Base-by-base conservation (phyloP, 495 filamentous ascomycete genomes). In the Aspergillus panamensis region DNA sequence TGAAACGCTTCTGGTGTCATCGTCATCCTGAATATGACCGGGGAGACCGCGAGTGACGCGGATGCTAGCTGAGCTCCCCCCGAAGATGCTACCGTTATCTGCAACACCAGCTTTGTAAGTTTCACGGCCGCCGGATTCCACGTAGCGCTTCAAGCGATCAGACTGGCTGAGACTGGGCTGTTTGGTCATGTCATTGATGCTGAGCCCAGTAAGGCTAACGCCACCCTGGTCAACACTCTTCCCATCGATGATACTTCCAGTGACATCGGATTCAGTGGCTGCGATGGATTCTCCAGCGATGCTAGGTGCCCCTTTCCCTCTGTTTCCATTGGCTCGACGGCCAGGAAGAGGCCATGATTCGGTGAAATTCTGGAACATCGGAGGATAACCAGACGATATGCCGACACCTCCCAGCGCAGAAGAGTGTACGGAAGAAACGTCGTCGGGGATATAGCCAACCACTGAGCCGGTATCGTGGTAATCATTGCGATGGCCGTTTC, bases 341-440 rank as follows among this genome's bases (percentile, higher is more conserved):
- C 86, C 85, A 20, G 73, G 74, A 39, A 96, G 81, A 20, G 95
- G 95, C 94, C 94, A 99, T 29, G 86, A 79, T 52, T 96, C 92
- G 37, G 86, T 81, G 65, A 99, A 97, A 70, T 87, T 87, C 51
- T 90, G 90, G 73, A 99, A 99, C 89, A 97, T 96, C 20, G 87
- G 89, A 8, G 94, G 94, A 67, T 92, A 99, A 20, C 87, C 87
- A 43, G 90, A 88, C 16, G 87, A 80, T 44, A 92, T 73, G 13
- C 87, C 87, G 42, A 90, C 89, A 40, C 91, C 91, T 33, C 90
- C 90, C 32, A 97, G 80, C 9, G 93, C 89, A 19, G 91, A 95
- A 40, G 92, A 93, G 69, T 99, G 92, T 35, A 97, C 88, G 1
- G 91, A 96, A 29, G 92, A 96, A 20, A 97, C 91, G 71, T 99